Conservation (phyloP, 495 filamentous ascomycete species). For the Penicillium cosmopolitanum region DNA sequence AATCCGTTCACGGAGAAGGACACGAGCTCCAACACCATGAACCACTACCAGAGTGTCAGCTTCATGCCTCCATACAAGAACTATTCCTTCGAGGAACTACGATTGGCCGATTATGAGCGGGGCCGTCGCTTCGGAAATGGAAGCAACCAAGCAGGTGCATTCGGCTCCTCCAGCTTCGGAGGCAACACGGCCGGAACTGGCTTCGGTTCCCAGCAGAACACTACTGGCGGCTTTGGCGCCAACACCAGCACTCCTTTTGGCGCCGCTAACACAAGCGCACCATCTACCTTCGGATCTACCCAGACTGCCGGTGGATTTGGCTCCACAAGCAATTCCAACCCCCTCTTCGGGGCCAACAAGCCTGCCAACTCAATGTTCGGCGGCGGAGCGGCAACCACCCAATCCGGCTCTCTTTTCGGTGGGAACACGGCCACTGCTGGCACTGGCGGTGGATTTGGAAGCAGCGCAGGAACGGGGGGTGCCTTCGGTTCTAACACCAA, state of each 20-base stretch:
- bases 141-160: constrained; percentile 80
- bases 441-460: constrained; percentile 40
- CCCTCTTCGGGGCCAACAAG: constrained; percentile 45
- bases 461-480: constrained; percentile 23
- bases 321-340: constrained; percentile 33
- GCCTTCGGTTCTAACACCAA: constrained; percentile 25
- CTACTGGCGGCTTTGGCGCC: constrained; percentile 57
- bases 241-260: constrained; percentile 53
- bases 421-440: constrained; percentile 32
- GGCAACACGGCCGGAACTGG: constrained; percentile 33
- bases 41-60: constrained; percentile 83
- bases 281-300: constrained; percentile 49
- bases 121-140: constrained; percentile 80
- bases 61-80: constrained; percentile 87
- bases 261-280: constrained; percentile 45
- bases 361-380: constrained; percentile 48
- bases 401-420: constrained; percentile 43
- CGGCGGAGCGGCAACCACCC: constrained; percentile 29
- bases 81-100: constrained; percentile 87
- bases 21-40: constrained; percentile 54
- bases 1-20: constrained; percentile 83
- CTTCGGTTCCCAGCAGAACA: constrained; percentile 45
- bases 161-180: constrained; percentile 62
- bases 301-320: constrained; percentile 63
- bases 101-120: constrained; percentile 85